A percentile compares a stretch with the other conserved stretches of the same genome.
Evolutionary conservation across 441 rosid species (phyloP).

Genomic region (Gossypium schwendimanii): DNA sequence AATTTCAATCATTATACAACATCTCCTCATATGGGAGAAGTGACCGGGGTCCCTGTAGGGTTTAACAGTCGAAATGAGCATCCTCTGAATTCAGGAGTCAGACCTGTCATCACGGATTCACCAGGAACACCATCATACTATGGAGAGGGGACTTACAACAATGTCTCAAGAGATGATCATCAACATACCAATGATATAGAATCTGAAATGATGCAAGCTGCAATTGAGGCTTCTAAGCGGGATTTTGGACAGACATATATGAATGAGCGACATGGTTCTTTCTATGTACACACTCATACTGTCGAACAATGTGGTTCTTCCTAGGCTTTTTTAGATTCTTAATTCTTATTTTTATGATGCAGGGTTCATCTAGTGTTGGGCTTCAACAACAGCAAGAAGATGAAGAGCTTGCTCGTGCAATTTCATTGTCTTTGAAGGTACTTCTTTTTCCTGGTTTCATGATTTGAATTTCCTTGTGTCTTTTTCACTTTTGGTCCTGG

Average conservation of each 20-base stretch:
- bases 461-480: slow-evolving; percentile 8
- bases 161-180: slow-evolving; percentile 26
- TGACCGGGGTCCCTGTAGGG: slow-evolving; percentile 27
- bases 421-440: slow-evolving; percentile 73
- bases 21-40: slow-evolving; percentile 30
- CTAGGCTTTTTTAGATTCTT: neutral
- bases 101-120: slow-evolving; percentile 25
- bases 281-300: slow-evolving; percentile 3
- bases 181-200: slow-evolving; percentile 35
- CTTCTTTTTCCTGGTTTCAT: slow-evolving; percentile 11
- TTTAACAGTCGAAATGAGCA: slow-evolving; percentile 29
- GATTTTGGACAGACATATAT: slow-evolving; percentile 35
- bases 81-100: slow-evolving; percentile 31
- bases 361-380: slow-evolving; percentile 35
- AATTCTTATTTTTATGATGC: slow-evolving; percentile 17
- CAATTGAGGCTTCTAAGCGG: slow-evolving; percentile 68
- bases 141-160: slow-evolving; percentile 25
- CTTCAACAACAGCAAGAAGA: slow-evolving; percentile 41
- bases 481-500: slow-evolving; percentile 10
- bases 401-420: slow-evolving; percentile 64
- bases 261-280: slow-evolving; percentile 12
- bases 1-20: slow-evolving; percentile 23
- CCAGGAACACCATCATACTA: slow-evolving; percentile 27
- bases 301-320: neutral
- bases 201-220: slow-evolving; percentile 66